Evolutionary conservation across 2,329 filamentous ascomycete genomes (phyloP).

Genomic region (Venturia aucupariae): DNA sequence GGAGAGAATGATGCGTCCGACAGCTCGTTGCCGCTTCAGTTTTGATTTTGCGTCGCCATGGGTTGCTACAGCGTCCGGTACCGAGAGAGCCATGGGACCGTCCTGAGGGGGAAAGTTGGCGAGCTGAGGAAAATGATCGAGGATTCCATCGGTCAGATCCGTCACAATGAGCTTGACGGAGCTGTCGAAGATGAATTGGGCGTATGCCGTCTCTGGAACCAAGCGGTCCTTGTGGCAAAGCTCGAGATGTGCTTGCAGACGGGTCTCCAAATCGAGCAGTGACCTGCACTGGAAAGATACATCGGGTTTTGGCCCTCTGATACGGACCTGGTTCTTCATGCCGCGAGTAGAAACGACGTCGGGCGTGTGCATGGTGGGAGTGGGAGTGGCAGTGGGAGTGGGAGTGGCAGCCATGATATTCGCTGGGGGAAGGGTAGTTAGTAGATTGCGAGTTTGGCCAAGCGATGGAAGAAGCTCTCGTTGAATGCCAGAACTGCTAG

Average conservation of each 20-base stretch:
- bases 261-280: conserved; percentile 7
- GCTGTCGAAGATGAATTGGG: conserved; percentile 14
- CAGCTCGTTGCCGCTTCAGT: conserved; percentile 13
- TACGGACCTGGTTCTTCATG: conserved; percentile 14
- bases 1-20: conserved; percentile 21
- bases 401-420: not conserved
- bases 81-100: not conserved
- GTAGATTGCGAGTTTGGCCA: not conserved
- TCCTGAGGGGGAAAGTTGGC: not conserved
- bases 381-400: not conserved
- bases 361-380: not conserved
- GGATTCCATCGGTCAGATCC: conserved; percentile 8
- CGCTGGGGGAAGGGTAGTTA: not conserved
- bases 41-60: conserved; percentile 16
- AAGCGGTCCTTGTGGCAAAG: conserved; percentile 3
- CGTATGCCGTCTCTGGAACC: conserved; percentile 12
- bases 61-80: conserved; percentile 15
- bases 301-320: conserved; percentile 12
- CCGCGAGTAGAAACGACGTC: conserved; percentile 11
- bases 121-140: conserved; percentile 9
- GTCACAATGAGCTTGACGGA: conserved; percentile 2
- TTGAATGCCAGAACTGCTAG: too few species aligned
- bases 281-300: conserved; percentile 12
- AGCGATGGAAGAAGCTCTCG: not conserved
- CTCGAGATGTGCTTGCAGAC: conserved; percentile 9